phyloP scores from a whole-genome alignment of 805 yeast species.

The Saccharomyces mikatae region DNA sequence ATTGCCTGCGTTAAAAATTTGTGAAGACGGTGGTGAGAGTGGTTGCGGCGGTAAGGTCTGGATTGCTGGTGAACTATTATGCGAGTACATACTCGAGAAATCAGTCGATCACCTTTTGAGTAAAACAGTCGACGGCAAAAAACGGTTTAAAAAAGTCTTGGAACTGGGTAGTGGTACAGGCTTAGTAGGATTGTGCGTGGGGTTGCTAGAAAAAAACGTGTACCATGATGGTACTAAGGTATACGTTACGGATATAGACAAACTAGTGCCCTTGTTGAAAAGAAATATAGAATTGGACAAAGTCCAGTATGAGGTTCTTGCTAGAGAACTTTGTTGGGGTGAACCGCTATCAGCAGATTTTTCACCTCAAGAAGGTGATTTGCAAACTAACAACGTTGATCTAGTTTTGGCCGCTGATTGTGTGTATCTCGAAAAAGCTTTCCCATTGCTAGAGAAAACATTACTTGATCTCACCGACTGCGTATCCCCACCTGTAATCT shows the following conservation, averaged over 20 bases:
- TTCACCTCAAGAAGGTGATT: constrained; percentile 8
- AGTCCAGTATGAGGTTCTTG: constrained; percentile 31
- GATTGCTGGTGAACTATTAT: constrained; percentile 51
- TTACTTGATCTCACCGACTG: constrained; percentile 36
- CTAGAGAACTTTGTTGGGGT: constrained; percentile 41
- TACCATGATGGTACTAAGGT: constrained; percentile 28
- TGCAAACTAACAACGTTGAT: constrained; percentile 32
- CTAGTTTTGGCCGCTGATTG: constrained; percentile 53
- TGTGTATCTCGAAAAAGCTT: constrained; percentile 47
- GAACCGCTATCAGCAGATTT: constrained; percentile 25
- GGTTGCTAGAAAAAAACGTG: constrained; percentile 14
- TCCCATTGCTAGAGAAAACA: constrained; percentile 44
- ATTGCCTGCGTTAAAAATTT: constrained; percentile 32
- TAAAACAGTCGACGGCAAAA: constrained; percentile 4
- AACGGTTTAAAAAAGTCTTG: constrained; percentile 29
- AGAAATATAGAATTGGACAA: constrained; percentile 38
- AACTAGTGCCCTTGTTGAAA: constrained; percentile 40
- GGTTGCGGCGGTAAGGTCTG: constrained; percentile 62
- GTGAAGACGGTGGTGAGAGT: constrained; percentile 49
- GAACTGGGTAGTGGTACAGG: constrained; percentile 59
- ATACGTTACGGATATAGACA: constrained; percentile 42
- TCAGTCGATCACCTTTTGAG: constrained; percentile 8
- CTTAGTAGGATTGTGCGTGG: constrained; percentile 39
- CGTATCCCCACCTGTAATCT: constrained; percentile 34
- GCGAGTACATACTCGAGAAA: constrained; percentile 36